phyloP scores from a whole-genome alignment of 495 filamentous ascomycete species.

The Lepraria neglecta region DNA sequence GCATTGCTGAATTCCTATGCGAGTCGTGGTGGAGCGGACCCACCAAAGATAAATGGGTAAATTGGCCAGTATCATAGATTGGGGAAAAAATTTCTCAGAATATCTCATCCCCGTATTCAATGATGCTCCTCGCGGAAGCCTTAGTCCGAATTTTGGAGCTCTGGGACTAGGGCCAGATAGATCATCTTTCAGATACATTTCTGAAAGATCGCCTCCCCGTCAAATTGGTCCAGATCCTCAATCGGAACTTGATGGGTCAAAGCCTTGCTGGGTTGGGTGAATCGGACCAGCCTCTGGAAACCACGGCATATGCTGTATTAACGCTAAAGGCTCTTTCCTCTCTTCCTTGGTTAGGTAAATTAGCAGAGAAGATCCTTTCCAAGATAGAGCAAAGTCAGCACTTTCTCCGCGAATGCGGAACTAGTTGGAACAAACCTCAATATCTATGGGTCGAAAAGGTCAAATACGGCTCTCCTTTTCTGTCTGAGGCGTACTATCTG shows the following conservation, averaged over 20 bases:
- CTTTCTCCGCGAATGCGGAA: conserved; percentile 11
- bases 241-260: not conserved
- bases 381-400: conserved; percentile 23
- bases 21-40: conserved; percentile 27
- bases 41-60: conserved; percentile 29
- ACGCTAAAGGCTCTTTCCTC: conserved; percentile 22
- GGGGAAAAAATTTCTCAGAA: too few species aligned
- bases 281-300: conserved; percentile 17
- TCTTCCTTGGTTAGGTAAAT: conserved; percentile 18
- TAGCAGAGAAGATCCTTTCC: conserved; percentile 19
- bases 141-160: not conserved
- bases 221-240: not conserved
- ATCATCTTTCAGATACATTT: not conserved
- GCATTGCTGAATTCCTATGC: conserved; percentile 12
- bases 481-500: conserved; percentile 34
- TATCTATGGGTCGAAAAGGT: conserved; percentile 43
- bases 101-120: conserved; percentile 8
- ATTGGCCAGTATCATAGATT: too few species aligned
- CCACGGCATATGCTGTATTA: conserved; percentile 28
- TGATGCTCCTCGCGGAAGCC: conserved; percentile 9
- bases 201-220: not conserved
- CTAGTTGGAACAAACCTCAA: conserved; percentile 6
- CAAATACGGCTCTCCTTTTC: conserved; percentile 30
- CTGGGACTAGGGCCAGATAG: conserved; percentile 1
- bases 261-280: conserved; percentile 10